These are phyloP conservation scores for Globisporangium abappressorium DNA, from an alignment of 352 stramenopile genomes.

Conservation along the genomic window DNA sequence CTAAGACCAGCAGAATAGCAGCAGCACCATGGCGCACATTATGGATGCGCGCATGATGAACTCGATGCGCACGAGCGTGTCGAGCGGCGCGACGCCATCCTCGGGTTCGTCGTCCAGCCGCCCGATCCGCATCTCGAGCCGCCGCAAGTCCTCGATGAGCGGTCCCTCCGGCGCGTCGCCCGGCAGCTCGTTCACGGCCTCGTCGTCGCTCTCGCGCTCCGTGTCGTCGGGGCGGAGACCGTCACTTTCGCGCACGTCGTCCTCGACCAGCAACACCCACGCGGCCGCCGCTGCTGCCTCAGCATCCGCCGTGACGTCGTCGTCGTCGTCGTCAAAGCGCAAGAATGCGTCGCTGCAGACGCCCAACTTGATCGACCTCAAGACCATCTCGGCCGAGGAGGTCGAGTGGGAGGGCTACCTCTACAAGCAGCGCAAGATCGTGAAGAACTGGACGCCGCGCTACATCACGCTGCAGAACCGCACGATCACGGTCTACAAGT, in stretches of 20 bases:
- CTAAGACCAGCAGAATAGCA: too few relatives aligned
- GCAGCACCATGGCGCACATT: slow-evolving; percentile 51
- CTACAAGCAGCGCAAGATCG: slow-evolving; percentile 89
- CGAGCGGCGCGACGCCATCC: slow-evolving; percentile 19
- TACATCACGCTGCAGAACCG: slow-evolving; percentile 87
- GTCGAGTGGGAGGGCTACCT: slow-evolving; percentile 88
- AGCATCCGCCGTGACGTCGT: not conserved
- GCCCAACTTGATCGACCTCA: slow-evolving; percentile 85
- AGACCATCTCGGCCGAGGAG: slow-evolving; percentile 82
- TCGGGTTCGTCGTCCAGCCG: slow-evolving; percentile 8
- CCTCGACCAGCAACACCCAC: slow-evolving; percentile 24
- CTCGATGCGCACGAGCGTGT: slow-evolving; percentile 38
- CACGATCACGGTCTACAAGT: slow-evolving; percentile 83
- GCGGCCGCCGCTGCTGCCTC: not conserved
- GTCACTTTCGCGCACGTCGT: slow-evolving; percentile 34
- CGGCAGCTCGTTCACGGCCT: slow-evolving; percentile 18
- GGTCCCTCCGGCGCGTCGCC: slow-evolving; percentile 19
- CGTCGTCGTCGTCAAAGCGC: slow-evolving; percentile 7
- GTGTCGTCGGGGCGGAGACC: slow-evolving; percentile 25
- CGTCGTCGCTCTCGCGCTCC: slow-evolving; percentile 23
- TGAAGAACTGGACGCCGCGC: slow-evolving; percentile 86
- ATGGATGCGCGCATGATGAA: slow-evolving; percentile 56
- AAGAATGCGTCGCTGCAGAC: slow-evolving; percentile 31
- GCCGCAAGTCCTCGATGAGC: slow-evolving; percentile 51
- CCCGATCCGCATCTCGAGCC: slow-evolving; percentile 21